These are phyloP conservation scores for Parietichytrium sp. DNA, from an alignment of 108 stramenopile genomes.

Conservation along the genomic window DNA sequence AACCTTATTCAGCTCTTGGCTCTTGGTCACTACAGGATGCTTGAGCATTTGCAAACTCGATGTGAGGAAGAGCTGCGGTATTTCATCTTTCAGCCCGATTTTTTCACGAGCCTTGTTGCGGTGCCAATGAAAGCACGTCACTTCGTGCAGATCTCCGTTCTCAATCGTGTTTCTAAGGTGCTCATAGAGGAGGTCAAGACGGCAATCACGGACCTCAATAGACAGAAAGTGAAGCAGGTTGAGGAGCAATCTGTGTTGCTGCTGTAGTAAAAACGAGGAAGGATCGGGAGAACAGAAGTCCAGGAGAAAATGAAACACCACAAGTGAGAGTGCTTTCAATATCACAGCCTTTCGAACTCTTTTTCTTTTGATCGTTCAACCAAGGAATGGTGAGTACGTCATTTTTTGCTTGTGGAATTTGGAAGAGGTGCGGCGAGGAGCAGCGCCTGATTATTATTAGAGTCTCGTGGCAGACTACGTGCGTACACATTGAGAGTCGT, in stretches of 20 bases:
- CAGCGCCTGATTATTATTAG: no score
- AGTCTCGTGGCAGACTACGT: no score
- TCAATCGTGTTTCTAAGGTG: constrained; percentile 5
- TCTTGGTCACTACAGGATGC: not conserved
- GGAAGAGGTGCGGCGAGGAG: no score
- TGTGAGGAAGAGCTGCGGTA: constrained; percentile 16
- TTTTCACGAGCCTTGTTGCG: not conserved
- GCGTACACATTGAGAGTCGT: no score
- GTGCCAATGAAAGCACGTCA: not conserved
- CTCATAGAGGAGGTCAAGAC: not conserved
- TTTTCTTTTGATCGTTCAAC: no score
- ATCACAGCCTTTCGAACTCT: no score
- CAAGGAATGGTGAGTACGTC: no score
- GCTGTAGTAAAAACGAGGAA: not conserved
- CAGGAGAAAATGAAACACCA: not conserved
- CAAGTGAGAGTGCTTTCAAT: no score
- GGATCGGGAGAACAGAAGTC: not conserved
- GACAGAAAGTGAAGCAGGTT: not conserved
- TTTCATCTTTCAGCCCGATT: not conserved
- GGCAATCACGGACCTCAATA: not conserved
- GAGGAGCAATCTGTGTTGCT: constrained; percentile 37
- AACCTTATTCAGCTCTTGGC: not conserved
- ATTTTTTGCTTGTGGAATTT: no score
- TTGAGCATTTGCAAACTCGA: not conserved
- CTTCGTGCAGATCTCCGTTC: constrained; percentile 12